These are phyloP conservation scores for Aspergillus asperescens DNA, from an alignment of 495 filamentous ascomycete species.

Conservation along the genomic window DNA sequence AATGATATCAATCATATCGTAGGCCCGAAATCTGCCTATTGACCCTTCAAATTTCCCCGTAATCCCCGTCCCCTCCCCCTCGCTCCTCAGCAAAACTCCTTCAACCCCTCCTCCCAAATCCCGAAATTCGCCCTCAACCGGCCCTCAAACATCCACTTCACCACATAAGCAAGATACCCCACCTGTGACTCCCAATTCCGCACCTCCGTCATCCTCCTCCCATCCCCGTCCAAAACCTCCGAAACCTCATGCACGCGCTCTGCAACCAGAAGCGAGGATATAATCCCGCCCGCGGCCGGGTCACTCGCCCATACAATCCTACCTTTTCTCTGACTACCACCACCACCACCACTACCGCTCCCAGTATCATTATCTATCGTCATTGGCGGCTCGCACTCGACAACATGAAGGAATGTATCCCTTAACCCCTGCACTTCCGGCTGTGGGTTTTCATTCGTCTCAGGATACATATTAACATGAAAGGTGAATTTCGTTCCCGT, in stretches of 20 bases:
- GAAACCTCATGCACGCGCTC: slow-evolving; percentile 41
- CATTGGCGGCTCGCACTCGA: slow-evolving; percentile 29
- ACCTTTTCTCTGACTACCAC: slow-evolving; percentile 13
- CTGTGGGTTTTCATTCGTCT: slow-evolving; percentile 21
- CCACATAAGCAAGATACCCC: slow-evolving; percentile 36
- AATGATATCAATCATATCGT: slow-evolving; percentile 1
- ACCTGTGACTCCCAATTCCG: slow-evolving; percentile 42
- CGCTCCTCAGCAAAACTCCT: slow-evolving; percentile 32
- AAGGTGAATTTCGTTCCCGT: slow-evolving; percentile 36
- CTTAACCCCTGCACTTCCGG: slow-evolving; percentile 6
- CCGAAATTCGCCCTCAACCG: slow-evolving; percentile 34
- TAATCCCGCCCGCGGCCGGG: slow-evolving; percentile 23
- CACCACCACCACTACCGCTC: too few relatives aligned
- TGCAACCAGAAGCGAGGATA: slow-evolving; percentile 27
- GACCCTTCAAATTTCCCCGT: too few relatives aligned
- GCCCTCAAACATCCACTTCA: slow-evolving; percentile 35
- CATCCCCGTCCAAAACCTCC: slow-evolving; percentile 23
- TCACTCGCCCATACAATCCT: slow-evolving; percentile 38
- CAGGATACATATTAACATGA: slow-evolving; percentile 36
- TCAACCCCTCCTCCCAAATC: slow-evolving; percentile 38
- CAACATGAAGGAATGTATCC: slow-evolving; percentile 19
- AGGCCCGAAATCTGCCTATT: too few relatives aligned
- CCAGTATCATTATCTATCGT: background rate
- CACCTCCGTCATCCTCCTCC: slow-evolving; percentile 28
- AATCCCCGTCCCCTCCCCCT: too few relatives aligned